A percentile compares a stretch with the other conserved stretches of the same genome.
Evolutionary conservation across 148 eudicot species (phyloP).

Genomic region (Chenopodium formosanum): DNA sequence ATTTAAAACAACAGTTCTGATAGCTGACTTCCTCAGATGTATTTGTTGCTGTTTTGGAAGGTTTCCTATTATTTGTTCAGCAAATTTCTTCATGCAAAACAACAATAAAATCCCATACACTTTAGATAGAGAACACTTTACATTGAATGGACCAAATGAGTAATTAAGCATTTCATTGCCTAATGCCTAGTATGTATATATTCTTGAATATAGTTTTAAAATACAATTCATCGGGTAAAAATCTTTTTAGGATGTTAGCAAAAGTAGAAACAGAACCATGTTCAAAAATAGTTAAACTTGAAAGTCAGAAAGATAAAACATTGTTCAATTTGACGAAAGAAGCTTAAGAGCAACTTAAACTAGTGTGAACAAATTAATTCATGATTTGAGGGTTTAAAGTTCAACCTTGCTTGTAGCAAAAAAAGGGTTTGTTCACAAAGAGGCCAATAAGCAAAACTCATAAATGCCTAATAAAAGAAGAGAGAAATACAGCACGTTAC

Average conservation of each 20-base stretch:
- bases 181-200: not conserved
- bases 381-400: not conserved
- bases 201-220: not conserved
- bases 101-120: not conserved
- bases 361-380: not conserved
- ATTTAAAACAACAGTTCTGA: constrained; percentile 3
- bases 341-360: not conserved
- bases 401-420: not conserved
- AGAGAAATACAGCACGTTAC: not conserved
- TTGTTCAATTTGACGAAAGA: not conserved
- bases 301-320: not conserved
- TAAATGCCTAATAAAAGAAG: constrained; percentile 5
- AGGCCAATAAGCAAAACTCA: not conserved
- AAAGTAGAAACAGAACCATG: not conserved
- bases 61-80: constrained; percentile 4
- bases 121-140: not conserved
- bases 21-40: constrained; percentile 3
- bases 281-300: not conserved
- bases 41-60: not conserved
- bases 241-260: not conserved
- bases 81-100: constrained; percentile 3
- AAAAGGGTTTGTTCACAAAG: not conserved
- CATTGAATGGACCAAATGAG: not conserved
- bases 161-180: not conserved
- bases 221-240: not conserved